Base-by-base conservation (phyloP, 2,329 filamentous ascomycete genomes). In the Aspergillus pseudonomiae region DNA sequence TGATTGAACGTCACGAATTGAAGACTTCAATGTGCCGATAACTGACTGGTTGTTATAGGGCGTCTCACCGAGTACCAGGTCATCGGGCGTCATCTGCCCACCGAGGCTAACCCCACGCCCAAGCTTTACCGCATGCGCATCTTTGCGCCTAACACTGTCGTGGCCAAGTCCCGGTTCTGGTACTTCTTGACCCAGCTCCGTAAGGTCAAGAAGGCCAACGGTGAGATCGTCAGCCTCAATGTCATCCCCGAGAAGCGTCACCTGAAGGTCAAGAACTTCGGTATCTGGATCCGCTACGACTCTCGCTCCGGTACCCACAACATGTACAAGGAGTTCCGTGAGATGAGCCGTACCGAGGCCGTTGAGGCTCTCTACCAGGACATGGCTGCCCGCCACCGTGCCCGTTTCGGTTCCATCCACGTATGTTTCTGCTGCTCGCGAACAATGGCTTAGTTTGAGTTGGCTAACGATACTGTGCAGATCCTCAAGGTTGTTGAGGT, bases 301-400 rank as follows among this genome's bases (percentile, higher is more conserved):
- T 99, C 96, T 69, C 94, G 95, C 84, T 98, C 95, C 78, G 95
- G 95, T 78, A 99, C 95, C 78, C 95, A 99, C 93, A 99, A 99
- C 91, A 99, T 99, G 95, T 99, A 99, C 93, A 98, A 98, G 91
- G 95, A 99, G 91, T 98, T 97, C 91, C 92, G 95, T 82, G 95
- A 98, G 89, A 92, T 98, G 89, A 94, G 92, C 81, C 89, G 95
- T 84, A 92, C 91, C 79, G 94, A 95, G 75, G 95, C 95, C 73
- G 94, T 98, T 79, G 92, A 98, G 85, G 85, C 94, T 75, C 89
- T 99, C 81, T 99, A 99, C 91, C 92, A 95, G 85, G 95, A 99
- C 87, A 98, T 99, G 95, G 93, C 95, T 76, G 94, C 96, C 83
- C 93, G 95, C 83, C 95, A 99, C 90, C 93, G 92, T 81, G 91